Base-by-base conservation (phyloP, 352 stramenopile genomes). In the Phytophthora multivora region DNA sequence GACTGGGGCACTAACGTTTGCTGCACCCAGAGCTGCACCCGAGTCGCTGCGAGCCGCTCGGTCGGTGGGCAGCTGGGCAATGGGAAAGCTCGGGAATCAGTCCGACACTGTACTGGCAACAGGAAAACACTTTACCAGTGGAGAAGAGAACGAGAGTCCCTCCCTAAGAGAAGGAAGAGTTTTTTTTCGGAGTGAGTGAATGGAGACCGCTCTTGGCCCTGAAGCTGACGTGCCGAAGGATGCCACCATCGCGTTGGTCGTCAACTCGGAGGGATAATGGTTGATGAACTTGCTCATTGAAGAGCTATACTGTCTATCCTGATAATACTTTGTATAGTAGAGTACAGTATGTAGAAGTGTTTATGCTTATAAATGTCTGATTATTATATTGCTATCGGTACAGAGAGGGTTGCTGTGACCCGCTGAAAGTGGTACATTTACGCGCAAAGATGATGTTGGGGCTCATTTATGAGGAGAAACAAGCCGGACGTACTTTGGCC, bases 401-500 rank as follows among this genome's bases (percentile, higher is more conserved):
- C 40, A 36, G 46, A 8, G 16, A 51, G 45, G 43, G 3, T 43
- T 12, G 3, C 4, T 55, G 55, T 30, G 36, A 33, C 42, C 45
- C 12, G 9, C 15, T 42, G 28, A 69, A 69, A 69, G 61, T 69
- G 54, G 61, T 42, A 69, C 47, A 30, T 56, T 60, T 33, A 23
- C 12, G 45, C 25, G 6, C 15, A 55, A 51, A 58, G 50, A 39
- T 21, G 21, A 43, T 25, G 23, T 33, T 56, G 19, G 19, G 50
- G 60, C 54, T 69, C 53, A 69, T 69, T 69, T 69, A 59, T 69
- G 39, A 12, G 52, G 53, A 64, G 40, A 69, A 46, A 64, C 39
- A 13, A 38, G 61, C 28, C 54, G 31, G 41, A 59, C 46, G 30
- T 43, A 31, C 45, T 31, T 52, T 48, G 31, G 19, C 30, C 28